Percentiles rank a stretch among this genome's conserved stretches.
Evolutionary conservation across 768 basidiomycete species (phyloP).

Genomic region (Sarcomyxa edulis): DNA sequence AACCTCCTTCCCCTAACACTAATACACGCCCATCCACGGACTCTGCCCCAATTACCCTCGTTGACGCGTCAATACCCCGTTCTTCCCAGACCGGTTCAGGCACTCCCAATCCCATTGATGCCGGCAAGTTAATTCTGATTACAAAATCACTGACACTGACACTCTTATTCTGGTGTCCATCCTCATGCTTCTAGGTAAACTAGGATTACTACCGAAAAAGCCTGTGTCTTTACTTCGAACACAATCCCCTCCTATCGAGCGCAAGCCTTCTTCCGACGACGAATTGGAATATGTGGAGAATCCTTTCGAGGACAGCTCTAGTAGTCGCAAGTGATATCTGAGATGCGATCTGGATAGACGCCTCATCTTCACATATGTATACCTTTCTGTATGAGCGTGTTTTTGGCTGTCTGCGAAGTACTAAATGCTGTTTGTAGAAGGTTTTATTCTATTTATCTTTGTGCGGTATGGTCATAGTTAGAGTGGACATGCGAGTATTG

Average conservation of each 20-base stretch:
- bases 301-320: conserved; percentile 77
- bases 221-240: conserved; percentile 56
- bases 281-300: conserved; percentile 73
- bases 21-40: neutral
- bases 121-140: conserved; percentile 1
- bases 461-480: too few species aligned
- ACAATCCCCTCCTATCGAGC: conserved; percentile 15
- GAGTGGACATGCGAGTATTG: too few species aligned
- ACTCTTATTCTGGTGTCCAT: neutral
- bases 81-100: conserved; percentile 5
- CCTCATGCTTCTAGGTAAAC: conserved; percentile 18
- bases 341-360: too few species aligned
- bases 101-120: conserved; percentile 5
- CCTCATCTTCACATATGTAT: too few species aligned
- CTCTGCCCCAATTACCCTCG: neutral
- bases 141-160: neutral
- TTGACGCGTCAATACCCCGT: conserved; percentile 7
- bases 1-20: neutral
- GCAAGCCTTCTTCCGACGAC: conserved; percentile 36
- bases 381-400: too few species aligned
- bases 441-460: too few species aligned
- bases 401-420: too few species aligned
- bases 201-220: conserved; percentile 65
- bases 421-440: too few species aligned
- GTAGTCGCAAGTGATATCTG: too few species aligned